phyloP scores from a whole-genome alignment of 1,284 basidiomycete genomes.

The Pterulicium gracile region DNA sequence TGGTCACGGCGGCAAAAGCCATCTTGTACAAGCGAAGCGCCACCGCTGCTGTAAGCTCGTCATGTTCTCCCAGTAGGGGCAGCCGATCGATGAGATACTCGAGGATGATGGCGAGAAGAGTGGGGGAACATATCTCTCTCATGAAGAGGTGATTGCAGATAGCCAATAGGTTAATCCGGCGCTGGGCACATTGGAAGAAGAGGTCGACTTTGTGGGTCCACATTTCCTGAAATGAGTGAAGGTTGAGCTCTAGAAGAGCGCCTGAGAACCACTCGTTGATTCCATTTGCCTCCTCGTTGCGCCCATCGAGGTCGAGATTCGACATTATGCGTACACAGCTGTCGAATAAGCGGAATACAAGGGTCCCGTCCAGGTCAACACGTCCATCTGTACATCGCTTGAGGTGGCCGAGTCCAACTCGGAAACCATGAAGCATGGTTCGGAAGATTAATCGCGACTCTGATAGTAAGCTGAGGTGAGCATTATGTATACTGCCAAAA shows the following conservation, averaged over 20 bases:
- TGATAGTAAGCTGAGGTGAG: constrained; percentile 17
- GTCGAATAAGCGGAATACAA: constrained; percentile 83
- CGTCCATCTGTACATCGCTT: constrained; percentile 41
- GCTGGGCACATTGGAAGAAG: constrained; percentile 73
- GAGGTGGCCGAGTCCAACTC: constrained; percentile 71
- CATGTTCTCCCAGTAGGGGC: constrained; percentile 77
- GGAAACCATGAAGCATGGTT: constrained; percentile 85
- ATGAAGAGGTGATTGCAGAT: constrained; percentile 84
- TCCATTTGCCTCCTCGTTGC: constrained; percentile 68
- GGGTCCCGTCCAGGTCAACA: constrained; percentile 29
- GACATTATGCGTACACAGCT: constrained; percentile 80
- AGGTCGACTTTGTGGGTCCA: constrained; percentile 88
- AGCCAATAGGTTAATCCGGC: constrained; percentile 74
- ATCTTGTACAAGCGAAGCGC: constrained; percentile 94
- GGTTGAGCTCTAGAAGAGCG: constrained; percentile 74
- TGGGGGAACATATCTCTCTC: constrained; percentile 79
- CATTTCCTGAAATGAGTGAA: constrained; percentile 89
- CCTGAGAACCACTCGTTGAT: constrained; percentile 80
- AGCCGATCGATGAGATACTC: constrained; percentile 81
- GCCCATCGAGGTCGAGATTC: constrained; percentile 75
- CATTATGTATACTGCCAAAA: background rate
- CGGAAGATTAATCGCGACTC: constrained; percentile 85
- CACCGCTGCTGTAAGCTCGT: constrained; percentile 71
- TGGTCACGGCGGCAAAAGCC: constrained; percentile 85
- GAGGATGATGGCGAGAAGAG: constrained; percentile 88